Evolutionary conservation across 148 eudicot species (phyloP), one percentile per base, ranked within the genome.

Genomic region (Rhododendron griersonianum): DNA sequence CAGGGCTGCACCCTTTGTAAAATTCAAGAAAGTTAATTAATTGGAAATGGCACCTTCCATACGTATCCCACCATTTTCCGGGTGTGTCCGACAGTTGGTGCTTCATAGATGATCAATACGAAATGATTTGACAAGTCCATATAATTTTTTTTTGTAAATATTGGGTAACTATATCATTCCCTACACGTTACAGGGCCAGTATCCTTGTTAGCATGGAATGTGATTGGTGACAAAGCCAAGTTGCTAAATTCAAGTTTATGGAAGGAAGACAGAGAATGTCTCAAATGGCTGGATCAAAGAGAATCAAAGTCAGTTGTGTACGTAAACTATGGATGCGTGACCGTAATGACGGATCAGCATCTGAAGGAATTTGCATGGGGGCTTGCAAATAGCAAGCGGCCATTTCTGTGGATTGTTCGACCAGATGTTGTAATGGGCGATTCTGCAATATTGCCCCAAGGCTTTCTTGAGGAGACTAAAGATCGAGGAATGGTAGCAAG

Each of bases 301-400:
- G 50, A 76, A 19, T 28, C 50, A 15, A 76, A 76, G 11, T 76
- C 80, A 18, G 80, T 76, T 39, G 50, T 41, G 11, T 76, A 76
- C 9, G 80, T 41, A 2, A 76, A 76, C 25, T 76, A 41, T 76
- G 80, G 80, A 39, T 39, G 80, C n/a, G 7, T 76, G 11, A 76
- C 80, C 1, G 28, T 76, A 18, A 76, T 76, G 80, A 76, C 48
- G 8, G 80, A 39, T 3, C n/a, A 76, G 41, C 48, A 76, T 19
- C 25, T 76, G 80, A 76, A 19, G 25, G 80, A 76, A 39, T 76
- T 76, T 39, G 80, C 80, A 39, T 76, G 80, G 80, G 80, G 80
- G 50, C 80, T 76, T 41, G 80, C 48, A 41, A 76, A 76, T 18
- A 39, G 80, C 48, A 76, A 76, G 25, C 48, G 41, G 47, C 80